These are phyloP conservation scores for Noccaea bulbosa DNA, from an alignment of 345 rosid species.

Conservation along the genomic window DNA sequence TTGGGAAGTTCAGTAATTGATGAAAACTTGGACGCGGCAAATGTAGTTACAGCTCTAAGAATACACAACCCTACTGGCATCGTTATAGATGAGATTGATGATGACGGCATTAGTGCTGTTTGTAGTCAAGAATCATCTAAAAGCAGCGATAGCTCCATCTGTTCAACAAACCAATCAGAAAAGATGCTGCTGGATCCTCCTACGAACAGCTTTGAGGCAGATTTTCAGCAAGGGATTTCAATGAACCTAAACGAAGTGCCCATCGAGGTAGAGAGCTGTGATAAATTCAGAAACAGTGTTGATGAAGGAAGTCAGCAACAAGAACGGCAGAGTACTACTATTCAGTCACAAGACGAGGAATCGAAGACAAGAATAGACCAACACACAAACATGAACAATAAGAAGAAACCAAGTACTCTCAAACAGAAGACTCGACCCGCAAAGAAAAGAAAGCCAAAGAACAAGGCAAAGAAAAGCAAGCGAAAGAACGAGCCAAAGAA, in stretches of 20 bases:
- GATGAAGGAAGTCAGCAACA: slow-evolving; percentile 41
- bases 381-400: slow-evolving; percentile 38
- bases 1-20: slow-evolving; percentile 45
- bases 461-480: slow-evolving; percentile 39
- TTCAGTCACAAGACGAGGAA: slow-evolving; percentile 28
- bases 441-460: not conserved
- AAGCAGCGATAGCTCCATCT: slow-evolving; percentile 29
- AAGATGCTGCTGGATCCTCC: slow-evolving; percentile 35
- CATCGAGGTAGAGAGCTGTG: slow-evolving; percentile 40
- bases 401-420: too few relatives aligned
- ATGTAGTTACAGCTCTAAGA: slow-evolving; percentile 41
- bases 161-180: slow-evolving; percentile 42
- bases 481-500: slow-evolving; percentile 49
- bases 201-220: slow-evolving; percentile 39
- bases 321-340: slow-evolving; percentile 12
- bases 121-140: slow-evolving; percentile 49
- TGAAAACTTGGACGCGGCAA: slow-evolving; percentile 51
- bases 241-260: slow-evolving; percentile 31
- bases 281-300: slow-evolving; percentile 41
- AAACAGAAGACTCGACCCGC: too few relatives aligned
- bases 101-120: slow-evolving; percentile 46
- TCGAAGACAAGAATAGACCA: slow-evolving; percentile 40
- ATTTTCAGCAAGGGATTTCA: slow-evolving; percentile 30
- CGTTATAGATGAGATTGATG: slow-evolving; percentile 45
- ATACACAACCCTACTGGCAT: slow-evolving; percentile 52